Evolutionary conservation across 306 rosid genomes (phyloP).

Genomic region (Castanopsis chinensis): DNA sequence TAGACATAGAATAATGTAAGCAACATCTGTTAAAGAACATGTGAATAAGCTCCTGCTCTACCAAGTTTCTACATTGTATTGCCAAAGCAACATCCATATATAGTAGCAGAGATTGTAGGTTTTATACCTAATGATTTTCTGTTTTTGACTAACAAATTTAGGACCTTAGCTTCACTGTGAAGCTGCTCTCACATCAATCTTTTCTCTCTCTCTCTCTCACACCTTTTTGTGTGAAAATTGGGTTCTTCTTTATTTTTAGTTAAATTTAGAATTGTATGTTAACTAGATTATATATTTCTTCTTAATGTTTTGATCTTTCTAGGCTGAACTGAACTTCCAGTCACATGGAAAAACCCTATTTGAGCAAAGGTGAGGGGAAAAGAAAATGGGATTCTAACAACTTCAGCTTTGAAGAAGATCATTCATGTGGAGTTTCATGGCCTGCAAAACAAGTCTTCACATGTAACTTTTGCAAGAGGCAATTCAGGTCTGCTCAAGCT

Average conservation of each 20-base stretch:
- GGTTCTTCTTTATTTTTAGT: background rate
- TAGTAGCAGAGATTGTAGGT: slow-evolving; percentile 38
- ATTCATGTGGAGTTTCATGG: slow-evolving; percentile 52
- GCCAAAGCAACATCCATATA: slow-evolving; percentile 48
- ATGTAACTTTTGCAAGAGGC: slow-evolving; percentile 83
- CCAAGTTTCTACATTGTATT: slow-evolving; percentile 44
- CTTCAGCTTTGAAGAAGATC: slow-evolving; percentile 40
- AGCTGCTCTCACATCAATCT: slow-evolving; percentile 20
- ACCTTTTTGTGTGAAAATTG: slow-evolving; percentile 25
- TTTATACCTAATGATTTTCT: slow-evolving; percentile 44
- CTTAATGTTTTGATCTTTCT: slow-evolving; percentile 10
- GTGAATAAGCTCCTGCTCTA: slow-evolving; percentile 17
- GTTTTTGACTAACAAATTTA: slow-evolving; percentile 23
- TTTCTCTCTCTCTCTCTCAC: slow-evolving; percentile 6
- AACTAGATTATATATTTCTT: background rate
- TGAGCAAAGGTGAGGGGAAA: slow-evolving; percentile 36
- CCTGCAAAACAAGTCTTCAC: slow-evolving; percentile 45
- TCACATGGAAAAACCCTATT: slow-evolving; percentile 55
- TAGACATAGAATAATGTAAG: slow-evolving; percentile 11
- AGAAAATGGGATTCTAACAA: slow-evolving; percentile 26
- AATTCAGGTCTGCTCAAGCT: slow-evolving; percentile 84
- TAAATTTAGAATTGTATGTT: background rate
- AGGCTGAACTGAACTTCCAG: slow-evolving; percentile 5
- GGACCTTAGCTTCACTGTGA: slow-evolving; percentile 23
- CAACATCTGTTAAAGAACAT: slow-evolving; percentile 21